Evolutionary conservation across 768 basidiomycete genomes (phyloP).

Genomic region (Rossbeevera mucosa): DNA sequence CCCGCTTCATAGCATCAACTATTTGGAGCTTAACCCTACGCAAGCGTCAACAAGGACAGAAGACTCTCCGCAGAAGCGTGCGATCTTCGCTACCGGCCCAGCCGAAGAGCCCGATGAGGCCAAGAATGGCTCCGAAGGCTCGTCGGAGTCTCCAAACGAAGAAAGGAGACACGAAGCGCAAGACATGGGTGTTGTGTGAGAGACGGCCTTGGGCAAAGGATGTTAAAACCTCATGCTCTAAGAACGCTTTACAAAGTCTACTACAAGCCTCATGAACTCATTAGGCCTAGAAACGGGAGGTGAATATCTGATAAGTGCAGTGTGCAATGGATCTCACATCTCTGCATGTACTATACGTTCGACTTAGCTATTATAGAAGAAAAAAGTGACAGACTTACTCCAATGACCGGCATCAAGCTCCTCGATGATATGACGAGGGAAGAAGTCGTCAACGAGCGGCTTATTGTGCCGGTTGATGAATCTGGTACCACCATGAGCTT

Average conservation of each 20-base stretch:
- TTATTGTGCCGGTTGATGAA: conserved; percentile 75
- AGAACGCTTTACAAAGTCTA: conserved; percentile 21
- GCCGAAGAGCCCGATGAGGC: conserved; percentile 5
- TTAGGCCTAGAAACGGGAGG: conserved; percentile 38
- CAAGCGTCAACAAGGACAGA: conserved; percentile 28
- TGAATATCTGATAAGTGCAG: background rate
- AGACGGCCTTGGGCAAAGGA: background rate
- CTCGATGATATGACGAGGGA: conserved; percentile 63
- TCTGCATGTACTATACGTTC: conserved; percentile 69
- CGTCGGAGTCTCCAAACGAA: background rate
- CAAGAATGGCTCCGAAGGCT: background rate
- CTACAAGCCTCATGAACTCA: conserved; percentile 46
- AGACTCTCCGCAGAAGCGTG: conserved; percentile 22
- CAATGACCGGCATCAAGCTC: conserved; percentile 79
- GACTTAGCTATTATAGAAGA: conserved; percentile 4
- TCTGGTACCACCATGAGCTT: conserved; percentile 31
- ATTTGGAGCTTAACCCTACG: conserved; percentile 27
- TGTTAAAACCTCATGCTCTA: conserved; percentile 11
- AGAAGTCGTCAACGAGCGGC: conserved; percentile 58
- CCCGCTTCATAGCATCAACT: conserved; percentile 20
- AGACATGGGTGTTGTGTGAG: background rate
- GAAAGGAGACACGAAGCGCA: background rate
- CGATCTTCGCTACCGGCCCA: conserved; percentile 8
- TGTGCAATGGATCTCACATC: conserved; percentile 35
- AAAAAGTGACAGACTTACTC: conserved; percentile 47